phyloP scores from a whole-genome alignment of 2,329 filamentous ascomycete species.

The Clonostachys chloroleuca region DNA sequence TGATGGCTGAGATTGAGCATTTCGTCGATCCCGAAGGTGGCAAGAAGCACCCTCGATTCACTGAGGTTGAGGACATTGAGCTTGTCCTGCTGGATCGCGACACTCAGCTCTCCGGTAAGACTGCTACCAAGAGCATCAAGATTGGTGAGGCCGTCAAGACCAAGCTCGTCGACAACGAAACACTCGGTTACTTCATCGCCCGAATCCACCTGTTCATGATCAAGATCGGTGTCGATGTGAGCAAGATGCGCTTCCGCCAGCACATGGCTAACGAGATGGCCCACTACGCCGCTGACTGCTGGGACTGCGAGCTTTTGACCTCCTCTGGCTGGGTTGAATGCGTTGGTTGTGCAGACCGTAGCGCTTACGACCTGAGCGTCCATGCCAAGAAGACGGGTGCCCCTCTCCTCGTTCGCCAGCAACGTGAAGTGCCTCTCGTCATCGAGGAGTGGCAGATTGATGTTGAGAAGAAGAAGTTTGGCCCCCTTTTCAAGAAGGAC shows the following conservation, averaged over 20 bases:
- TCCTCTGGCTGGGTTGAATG: constrained; percentile 98
- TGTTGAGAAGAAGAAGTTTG: constrained; percentile 92
- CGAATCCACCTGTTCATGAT: constrained; percentile 88
- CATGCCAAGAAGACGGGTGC: constrained; percentile 91
- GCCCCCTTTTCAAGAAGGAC: constrained; percentile 92
- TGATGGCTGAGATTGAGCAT: constrained; percentile 99
- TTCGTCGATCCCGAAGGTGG: constrained; percentile 92
- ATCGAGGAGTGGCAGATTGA: constrained; percentile 87
- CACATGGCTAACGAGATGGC: constrained; percentile 81
- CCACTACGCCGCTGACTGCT: constrained; percentile 95
- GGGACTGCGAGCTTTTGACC: constrained; percentile 91
- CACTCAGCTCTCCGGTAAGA: constrained; percentile 84
- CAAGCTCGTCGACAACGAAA: constrained; percentile 92
- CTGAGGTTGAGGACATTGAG: constrained; percentile 79
- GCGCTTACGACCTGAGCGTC: constrained; percentile 88
- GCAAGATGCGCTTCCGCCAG: constrained; percentile 92
- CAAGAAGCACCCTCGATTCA: constrained; percentile 90
- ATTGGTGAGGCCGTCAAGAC: constrained; percentile 83
- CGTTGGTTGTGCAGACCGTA: constrained; percentile 93
- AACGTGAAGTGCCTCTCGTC: constrained; percentile 69
- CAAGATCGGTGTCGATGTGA: constrained; percentile 81
- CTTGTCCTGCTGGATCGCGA: constrained; percentile 80
- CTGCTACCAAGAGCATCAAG: constrained; percentile 64
- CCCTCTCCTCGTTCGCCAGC: constrained; percentile 80
- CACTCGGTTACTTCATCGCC: constrained; percentile 93